phyloP scores from a whole-genome alignment of 345 rosid genomes.

The Pugionium cornutum region DNA sequence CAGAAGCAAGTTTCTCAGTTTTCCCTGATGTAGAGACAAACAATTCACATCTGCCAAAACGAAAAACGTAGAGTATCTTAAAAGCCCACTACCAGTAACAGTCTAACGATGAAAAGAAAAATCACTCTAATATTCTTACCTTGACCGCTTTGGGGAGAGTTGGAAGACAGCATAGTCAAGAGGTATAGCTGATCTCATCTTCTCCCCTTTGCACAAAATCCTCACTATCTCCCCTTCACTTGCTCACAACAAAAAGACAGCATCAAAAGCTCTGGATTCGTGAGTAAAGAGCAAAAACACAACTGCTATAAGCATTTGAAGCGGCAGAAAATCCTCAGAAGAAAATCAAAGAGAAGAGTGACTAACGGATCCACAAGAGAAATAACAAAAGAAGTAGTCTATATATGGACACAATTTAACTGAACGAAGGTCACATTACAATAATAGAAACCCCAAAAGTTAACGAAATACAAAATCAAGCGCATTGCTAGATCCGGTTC shows the following conservation, averaged over 20 bases:
- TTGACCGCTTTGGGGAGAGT: constrained; percentile 78
- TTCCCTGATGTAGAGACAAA: constrained; percentile 68
- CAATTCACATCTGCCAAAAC: constrained; percentile 72
- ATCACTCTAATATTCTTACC: constrained; percentile 44
- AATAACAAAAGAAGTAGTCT: too few relatives aligned
- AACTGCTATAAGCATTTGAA: constrained; percentile 21
- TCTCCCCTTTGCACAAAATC: constrained; percentile 28
- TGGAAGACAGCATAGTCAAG: constrained; percentile 88
- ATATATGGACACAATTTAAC: background rate
- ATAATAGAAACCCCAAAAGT: constrained; percentile 13
- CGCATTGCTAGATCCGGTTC: constrained; percentile 38
- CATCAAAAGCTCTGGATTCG: too few relatives aligned
- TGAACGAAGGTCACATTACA: constrained; percentile 4
- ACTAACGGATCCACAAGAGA: too few relatives aligned
- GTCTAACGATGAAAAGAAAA: background rate
- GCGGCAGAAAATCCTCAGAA: background rate
- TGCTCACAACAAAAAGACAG: too few relatives aligned
- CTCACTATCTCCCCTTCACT: constrained; percentile 23
- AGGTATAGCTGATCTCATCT: constrained; percentile 65
- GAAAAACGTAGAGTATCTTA: constrained; percentile 20
- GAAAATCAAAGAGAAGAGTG: too few relatives aligned
- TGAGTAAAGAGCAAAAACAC: background rate
- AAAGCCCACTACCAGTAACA: constrained; percentile 5
- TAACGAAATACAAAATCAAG: constrained; percentile 19
- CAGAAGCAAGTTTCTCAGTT: constrained; percentile 90